Base-by-base conservation (phyloP, 2,329 filamentous ascomycete species). In the Calonectria pteridis region DNA sequence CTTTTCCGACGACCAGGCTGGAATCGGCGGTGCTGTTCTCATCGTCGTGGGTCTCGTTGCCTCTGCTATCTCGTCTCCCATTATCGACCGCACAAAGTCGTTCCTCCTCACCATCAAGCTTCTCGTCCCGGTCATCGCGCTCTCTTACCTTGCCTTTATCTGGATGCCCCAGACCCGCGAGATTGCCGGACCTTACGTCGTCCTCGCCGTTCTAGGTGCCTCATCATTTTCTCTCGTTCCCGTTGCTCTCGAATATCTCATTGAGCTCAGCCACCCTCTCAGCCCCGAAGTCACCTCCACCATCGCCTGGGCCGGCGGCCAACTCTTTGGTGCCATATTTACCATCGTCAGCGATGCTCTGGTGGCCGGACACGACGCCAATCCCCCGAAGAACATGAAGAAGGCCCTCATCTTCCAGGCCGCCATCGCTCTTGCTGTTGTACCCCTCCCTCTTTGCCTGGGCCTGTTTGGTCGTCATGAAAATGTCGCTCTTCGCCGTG, bases 1-100 rank as follows among this genome's bases (percentile, higher is more conserved):
- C 80, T 98, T 95, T 89, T 90, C 87, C 73, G 94, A 98, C 83
- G 93, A 93, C 76, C 90, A 98, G 70, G 94, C 96, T 28, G 97
- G 97, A 40, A 96, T 98, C 80, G 95, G 93, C 14, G 97, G 97
- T 76, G 97, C 94, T 0, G 85, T 98, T 11, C 90, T 98, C 40
- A 98, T 98, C 82, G 89, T 98, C 59, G 94, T 97, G 67, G 97
- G 97, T 11, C 91, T 99, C 1, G 88, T 97, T 55, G 85, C 90
- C 6, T 90, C 95, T 0, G 97, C 95, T 18, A 87, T 98, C 74
- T 89, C 92, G 0, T 94, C 93, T 0, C 96, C 96, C 0, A 88
- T 98, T 77, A 91, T 98, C 75, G 97, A 98, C 86, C 91, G 93
- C 67, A 96, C 93, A 70, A 97, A 98, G 84, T 88, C 90, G 31